Evolutionary conservation across 2,329 filamentous ascomycete species (phyloP), one percentile per base, ranked within the genome.

Genomic region (Rutstroemia sp.): DNA sequence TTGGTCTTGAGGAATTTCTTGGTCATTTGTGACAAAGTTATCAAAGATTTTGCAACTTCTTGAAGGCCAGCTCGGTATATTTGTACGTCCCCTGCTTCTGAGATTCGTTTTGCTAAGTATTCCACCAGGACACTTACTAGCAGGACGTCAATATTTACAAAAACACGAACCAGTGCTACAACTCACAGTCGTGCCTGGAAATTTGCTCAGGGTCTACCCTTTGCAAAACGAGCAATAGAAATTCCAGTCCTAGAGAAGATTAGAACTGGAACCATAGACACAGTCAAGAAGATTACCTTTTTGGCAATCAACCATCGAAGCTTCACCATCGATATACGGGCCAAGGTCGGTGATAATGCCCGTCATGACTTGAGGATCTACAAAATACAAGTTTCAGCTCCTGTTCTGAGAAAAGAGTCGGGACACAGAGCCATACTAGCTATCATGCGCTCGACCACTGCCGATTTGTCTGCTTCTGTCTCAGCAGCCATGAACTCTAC

Each of bases 111-210:
- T 44, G 53, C 49, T 18, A 66, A 57, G 46, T 66, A 66, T 38
- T 61, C 54, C 48, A 63, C 56, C 7, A 67, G 46, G 21, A 54
- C 25, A 49, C 61, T 60, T 34, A 63, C 65, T 65, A 52, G 8
- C 10, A 10, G 1, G 8, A 18, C 30, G 47, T 63, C 41, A 61
- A 52, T 21, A 34, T 39, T 5, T 42, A 38, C 14, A 23, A 18
- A 18, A 37, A 8, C 3, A 14, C 1, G 41, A 37, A 23, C 30
- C 5, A 18, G 14, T 12, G 5, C 1, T 6, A 25, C 1, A 3
- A 41, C 52, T 57, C 54, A 64, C 63, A 50, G 46, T 62, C 59
- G 42, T 63, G 59, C 30, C 59, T 57, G 12, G 61, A 55, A 18
- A 59, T 52, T 30, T 62, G 56, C n/a, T 16, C 38, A 10, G 53